These are phyloP conservation scores for Saccharomyces uvarum DNA, from an alignment of 1,139 yeast species.

Conservation along the genomic window DNA sequence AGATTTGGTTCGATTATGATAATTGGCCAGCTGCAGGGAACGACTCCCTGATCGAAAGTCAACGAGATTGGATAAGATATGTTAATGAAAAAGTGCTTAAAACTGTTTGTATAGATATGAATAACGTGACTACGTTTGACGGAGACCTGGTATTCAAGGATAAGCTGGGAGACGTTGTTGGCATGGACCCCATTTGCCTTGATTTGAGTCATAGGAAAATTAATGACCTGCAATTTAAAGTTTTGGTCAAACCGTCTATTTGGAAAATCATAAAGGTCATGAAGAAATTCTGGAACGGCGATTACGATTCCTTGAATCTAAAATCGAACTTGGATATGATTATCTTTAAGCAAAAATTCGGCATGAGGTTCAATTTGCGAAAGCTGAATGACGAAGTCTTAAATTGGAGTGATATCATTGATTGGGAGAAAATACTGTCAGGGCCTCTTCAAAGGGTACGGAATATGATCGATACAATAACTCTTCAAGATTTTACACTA, in stretches of 20 bases:
- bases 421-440: slow-evolving; percentile 17
- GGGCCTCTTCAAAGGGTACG: not conserved
- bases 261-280: slow-evolving; percentile 20
- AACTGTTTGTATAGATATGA: slow-evolving; percentile 20
- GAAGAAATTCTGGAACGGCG: slow-evolving; percentile 24
- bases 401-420: slow-evolving; percentile 25
- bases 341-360: slow-evolving; percentile 13
- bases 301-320: slow-evolving; percentile 20
- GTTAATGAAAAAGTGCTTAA: slow-evolving; percentile 16
- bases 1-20: slow-evolving; percentile 22
- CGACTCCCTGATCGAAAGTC: slow-evolving; percentile 1
- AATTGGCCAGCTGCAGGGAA: slow-evolving; percentile 8
- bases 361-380: slow-evolving; percentile 12
- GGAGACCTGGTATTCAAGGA: slow-evolving; percentile 9
- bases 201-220: slow-evolving; percentile 15
- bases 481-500: not conserved
- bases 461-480: slow-evolving; percentile 4
- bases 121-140: slow-evolving; percentile 23
- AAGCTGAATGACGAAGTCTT: slow-evolving; percentile 14
- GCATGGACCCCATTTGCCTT: slow-evolving; percentile 22
- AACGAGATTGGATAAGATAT: slow-evolving; percentile 13
- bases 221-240: slow-evolving; percentile 19
- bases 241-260: slow-evolving; percentile 24
- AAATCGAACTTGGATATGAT: slow-evolving; percentile 22
- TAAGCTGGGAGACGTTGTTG: slow-evolving; percentile 14